Evolutionary conservation across 345 rosid genomes (phyloP), one percentile per base, ranked within the genome.

Genomic region (Gynandropsis gynandra): DNA sequence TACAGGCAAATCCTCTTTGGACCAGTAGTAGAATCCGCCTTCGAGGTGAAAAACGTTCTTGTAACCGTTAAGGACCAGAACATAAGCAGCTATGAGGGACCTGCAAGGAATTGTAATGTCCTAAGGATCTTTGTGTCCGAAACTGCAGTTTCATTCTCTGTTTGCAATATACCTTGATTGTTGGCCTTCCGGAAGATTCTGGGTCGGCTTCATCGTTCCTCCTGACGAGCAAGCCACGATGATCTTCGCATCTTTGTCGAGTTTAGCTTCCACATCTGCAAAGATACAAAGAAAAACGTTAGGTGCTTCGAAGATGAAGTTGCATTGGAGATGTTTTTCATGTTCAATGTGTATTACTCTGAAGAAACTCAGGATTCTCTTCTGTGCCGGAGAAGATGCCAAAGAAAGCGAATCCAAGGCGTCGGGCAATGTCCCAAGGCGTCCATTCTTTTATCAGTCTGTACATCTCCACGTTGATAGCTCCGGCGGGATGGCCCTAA

Each of bases 391-490:
- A 68, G 52, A 92, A 87, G 66, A 92, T 92, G 74, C 98, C 98
- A 1, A 87, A 87, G 72, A 92, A 84, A 10, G 96, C 96, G 60
- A 92, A 92, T 24, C 95, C 98, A 51, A 87, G 93, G 36, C 98
- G 87, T 42, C 98, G 81, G 19, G 95, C 95, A 18, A 92, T 92
- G 72, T 92, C 98, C 98, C 98, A 92, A 21, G 98, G 76, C 6
- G 96, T 92, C 98, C 96, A 87, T 58, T 92, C 98, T 71, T 81
- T 80, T 67, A 92, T 92, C 27, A 92, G 85, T 64, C 96, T 85
- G 47, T 92, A 92, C 59, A 92, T 76, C 70, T 92, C 95, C 62
- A 87, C 80, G 58, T 87, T 92, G 51, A 85, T 76, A 31, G 98
- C 98, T 50, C 89, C 98, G 0, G 89, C 78, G 21, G 96, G 87